Evolutionary conservation across 148 eudicot genomes (phyloP), one percentile per base, ranked within the genome.

Genomic region (Fallopia convolvulus): DNA sequence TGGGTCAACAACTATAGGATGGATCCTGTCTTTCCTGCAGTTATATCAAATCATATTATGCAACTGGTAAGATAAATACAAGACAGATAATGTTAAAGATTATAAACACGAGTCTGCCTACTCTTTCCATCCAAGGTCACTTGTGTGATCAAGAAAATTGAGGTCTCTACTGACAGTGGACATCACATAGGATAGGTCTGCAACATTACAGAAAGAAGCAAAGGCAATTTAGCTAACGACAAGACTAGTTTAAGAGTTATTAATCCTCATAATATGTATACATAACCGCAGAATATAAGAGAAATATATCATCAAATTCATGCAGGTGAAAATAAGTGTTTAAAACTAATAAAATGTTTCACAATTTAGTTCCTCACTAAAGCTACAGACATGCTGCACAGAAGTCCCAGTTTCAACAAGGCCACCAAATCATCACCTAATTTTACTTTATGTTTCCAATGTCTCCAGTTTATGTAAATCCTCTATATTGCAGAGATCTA

Each of bases 61-160:
- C 36, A 61, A 9, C 39, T 26, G 70, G 36, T 10, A 61, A 13
- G 1, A 61, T 26, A 12, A 30, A 61, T 1, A 26, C 5, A 61
- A 10, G 70, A 61, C 70, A 61, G 70, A 61, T 58, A 58, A 23
- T 10, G 39, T 11, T 61, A 2, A 26, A 30, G 21, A 7, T 58
- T 13, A 61, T 30, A 61, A 18, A 61, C 32, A 58, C 23, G 66
- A 33, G 39, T 61, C 36, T 82, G 80, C 97, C 58, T 91, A 92
- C 97, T 92, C 97, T 91, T 93, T 93, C 94, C 94, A 93, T 77
- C 93, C 92, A 21, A 93, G 94, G 82, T 93, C 97, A 82, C 97
- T 86, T 47, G 97, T 88, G 88, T 93, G 97, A 75, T 93, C 97
- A 68, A 93, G 87, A 80, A 93, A 93, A 88, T 91, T 93, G 80